Base-by-base conservation (phyloP, 2,329 filamentous ascomycete species). In the Exophiala viscosa region DNA sequence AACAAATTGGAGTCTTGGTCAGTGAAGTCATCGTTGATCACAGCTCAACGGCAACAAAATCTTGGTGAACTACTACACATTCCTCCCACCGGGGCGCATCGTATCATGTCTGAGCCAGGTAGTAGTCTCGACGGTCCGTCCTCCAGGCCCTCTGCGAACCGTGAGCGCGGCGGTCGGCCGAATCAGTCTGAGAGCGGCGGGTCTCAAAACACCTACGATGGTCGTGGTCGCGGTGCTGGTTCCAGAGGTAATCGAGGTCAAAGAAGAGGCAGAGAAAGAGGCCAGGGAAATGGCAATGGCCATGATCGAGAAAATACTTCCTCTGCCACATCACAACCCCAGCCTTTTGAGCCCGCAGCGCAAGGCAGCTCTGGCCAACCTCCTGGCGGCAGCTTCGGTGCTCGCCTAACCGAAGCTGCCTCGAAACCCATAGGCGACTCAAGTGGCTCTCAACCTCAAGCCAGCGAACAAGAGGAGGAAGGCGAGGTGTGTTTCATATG, bases 401-500 rank as follows among this genome's bases (percentile, higher is more conserved):
- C 64, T 69, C 70, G 68, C 71, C 70, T 71, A 70, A 73, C 70
- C 69, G 71, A 70, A 73, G 71, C 70, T 72, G 73, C 73, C 70
- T 66, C 60, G 50, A 63, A 63, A 59, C 62, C 62, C 49, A 65
- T 66, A 62, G 66, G 62, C 48, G 67, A 69, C 48, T 39, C 48
- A 40, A 48, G 46, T 18, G 38, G 39, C 43, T 23, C 48, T 41
- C 49, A 56, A 49, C 18, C 45, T 47, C 36, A 48, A 35, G 53
- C 45, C 36, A 15, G 48, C 32, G 34, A 13, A 28, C 23, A 48
- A 18, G 57, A 48, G 15, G 81, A 81, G 43, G 81, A 90, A 50
- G 85, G 79, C 20, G 90, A 96, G 58, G 81, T 96, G 56, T 99
- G 93, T 81, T 97, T 97, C 72, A 99, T 99, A 66, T 99, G 93